Evolutionary conservation across 2,329 filamentous ascomycete species (phyloP), one percentile per base, ranked within the genome.

Genomic region (Pleomassaria siparia): DNA sequence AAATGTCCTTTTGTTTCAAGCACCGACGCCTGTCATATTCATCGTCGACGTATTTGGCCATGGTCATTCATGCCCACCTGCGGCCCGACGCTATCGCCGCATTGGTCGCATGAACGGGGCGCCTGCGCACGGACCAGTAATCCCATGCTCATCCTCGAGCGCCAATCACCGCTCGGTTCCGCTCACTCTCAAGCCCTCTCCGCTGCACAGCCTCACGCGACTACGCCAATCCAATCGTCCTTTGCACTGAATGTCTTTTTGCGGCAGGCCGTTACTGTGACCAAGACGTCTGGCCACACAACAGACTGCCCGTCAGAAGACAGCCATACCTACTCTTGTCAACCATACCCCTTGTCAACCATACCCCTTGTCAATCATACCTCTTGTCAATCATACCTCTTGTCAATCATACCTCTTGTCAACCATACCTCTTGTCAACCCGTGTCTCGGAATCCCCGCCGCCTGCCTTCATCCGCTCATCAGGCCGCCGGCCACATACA

Each of bases 131-230:
- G 15, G 50, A 20, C 40, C 44, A 46, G 44, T 37, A 42, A 43
- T 44, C 20, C 44, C 29, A 40, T 29, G 39, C 30, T 29, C 50
- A 43, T 30, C 47, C 49, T 43, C 41, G 21, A 8, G 16, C 41
- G 46, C 40, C 39, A 37, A 24, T 22, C 16, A 21, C 50, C 37
- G 24, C 44, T 28, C 20, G 24, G 18, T 49, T 53, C 46, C 45
- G 54, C 36, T 46, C 45, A 33, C 43, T 57, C 50, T 53, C 55
- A 64, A 54, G 59, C 62, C 60, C 61, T n/a, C n/a, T 60, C 36
- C 22, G 44, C 22, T 28, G 60, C 63, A 64, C 62, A 57, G 63
- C 63, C 63, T 62, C 62, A 49, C 63, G 62, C 59, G 60, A 50
- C 24, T 43, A 45, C 18, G 25, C 44, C 10, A 22, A 37, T 41